Percentiles rank a stretch among this genome's conserved stretches.
phyloP scores from a whole-genome alignment of 305 asterid genomes.

The Solanum hybrid region DNA sequence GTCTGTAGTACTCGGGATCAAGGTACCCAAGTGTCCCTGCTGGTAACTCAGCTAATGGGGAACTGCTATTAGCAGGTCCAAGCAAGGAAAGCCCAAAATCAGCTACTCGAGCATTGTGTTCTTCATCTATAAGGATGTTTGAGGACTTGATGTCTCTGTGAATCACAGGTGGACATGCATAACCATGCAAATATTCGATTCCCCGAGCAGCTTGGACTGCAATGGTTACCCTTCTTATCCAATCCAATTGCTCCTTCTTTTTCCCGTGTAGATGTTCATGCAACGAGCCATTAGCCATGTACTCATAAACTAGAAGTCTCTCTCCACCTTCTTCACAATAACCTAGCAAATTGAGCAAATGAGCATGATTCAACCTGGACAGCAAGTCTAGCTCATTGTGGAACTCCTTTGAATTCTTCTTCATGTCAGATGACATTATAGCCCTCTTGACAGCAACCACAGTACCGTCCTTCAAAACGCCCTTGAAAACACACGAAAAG shows the following conservation, averaged over 20 bases:
- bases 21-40: conserved; percentile 79
- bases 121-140: conserved; percentile 72
- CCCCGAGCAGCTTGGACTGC: conserved; percentile 84
- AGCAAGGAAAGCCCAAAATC: conserved; percentile 71
- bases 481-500: conserved; percentile 69
- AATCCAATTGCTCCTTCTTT: conserved; percentile 49
- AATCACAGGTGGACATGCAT: conserved; percentile 82
- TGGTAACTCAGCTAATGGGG: conserved; percentile 72
- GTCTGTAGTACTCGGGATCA: conserved; percentile 73
- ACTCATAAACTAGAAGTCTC: conserved; percentile 69
- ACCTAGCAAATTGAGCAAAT: conserved; percentile 60
- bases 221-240: conserved; percentile 72
- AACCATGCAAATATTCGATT: conserved; percentile 72
- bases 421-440: conserved; percentile 49
- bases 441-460: conserved; percentile 66
- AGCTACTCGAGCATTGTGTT: conserved; percentile 75
- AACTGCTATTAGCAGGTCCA: conserved; percentile 68
- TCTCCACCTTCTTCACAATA: conserved; percentile 72
- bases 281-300: conserved; percentile 76
- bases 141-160: conserved; percentile 79
- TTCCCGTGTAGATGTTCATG: conserved; percentile 59
- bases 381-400: conserved; percentile 70
- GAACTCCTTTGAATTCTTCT: conserved; percentile 57
- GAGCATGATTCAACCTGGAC: conserved; percentile 70
- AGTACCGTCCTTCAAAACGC: conserved; percentile 61